These are phyloP conservation scores for Hypoxylon lenormandii DNA, from an alignment of 495 filamentous ascomycete species.

Conservation along the genomic window DNA sequence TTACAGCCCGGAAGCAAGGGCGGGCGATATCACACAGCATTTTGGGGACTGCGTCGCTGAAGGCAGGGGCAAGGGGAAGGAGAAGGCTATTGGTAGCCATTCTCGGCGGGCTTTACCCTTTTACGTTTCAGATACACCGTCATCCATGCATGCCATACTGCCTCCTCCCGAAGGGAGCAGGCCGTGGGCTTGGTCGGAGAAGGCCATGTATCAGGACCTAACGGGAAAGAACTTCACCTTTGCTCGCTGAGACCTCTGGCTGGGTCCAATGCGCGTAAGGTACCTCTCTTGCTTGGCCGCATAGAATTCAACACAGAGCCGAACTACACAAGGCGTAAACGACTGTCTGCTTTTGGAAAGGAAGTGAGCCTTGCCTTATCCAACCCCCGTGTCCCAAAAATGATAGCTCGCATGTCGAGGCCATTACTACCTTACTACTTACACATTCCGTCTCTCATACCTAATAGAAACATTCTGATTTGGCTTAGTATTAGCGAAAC, in stretches of 20 bases:
- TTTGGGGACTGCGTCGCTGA: conserved; percentile 3
- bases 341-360: background rate
- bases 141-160: conserved; percentile 15
- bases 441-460: background rate
- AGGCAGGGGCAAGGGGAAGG: conserved; percentile 15
- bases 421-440: too few species aligned
- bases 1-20: background rate
- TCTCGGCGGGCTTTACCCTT: conserved; percentile 13
- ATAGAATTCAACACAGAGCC: background rate
- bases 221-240: conserved; percentile 36
- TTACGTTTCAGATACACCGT: conserved; percentile 22
- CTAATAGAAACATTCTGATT: too few species aligned
- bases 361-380: background rate
- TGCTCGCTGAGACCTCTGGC: conserved; percentile 22
- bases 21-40: background rate
- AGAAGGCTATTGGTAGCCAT: conserved; percentile 11
- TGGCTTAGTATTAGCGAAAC: too few species aligned
- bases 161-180: conserved; percentile 9
- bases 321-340: conserved; percentile 3
- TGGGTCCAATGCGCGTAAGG: conserved; percentile 14
- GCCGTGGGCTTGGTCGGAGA: conserved; percentile 40
- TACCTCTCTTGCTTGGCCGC: conserved; percentile 1
- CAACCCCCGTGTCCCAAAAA: too few species aligned
- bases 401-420: background rate
- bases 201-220: conserved; percentile 42